Evolutionary conservation across 805 yeast genomes (phyloP), one percentile per base, ranked within the genome.

Genomic region (Candida alai): DNA sequence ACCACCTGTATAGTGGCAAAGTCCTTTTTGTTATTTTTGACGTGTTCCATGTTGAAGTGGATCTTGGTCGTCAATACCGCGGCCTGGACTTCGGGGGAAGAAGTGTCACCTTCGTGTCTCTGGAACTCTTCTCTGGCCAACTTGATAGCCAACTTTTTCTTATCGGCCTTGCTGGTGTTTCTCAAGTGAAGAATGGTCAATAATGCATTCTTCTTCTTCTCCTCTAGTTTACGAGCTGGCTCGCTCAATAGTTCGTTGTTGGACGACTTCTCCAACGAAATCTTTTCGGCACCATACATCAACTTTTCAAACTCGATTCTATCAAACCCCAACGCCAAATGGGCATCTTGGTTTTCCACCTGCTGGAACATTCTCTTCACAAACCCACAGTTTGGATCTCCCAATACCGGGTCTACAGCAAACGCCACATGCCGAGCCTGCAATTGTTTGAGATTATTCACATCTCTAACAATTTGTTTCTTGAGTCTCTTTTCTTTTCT

Each of bases 31-130:
- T 79, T 69, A 32, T 74, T 69, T 36, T 56, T 56, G 36, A 84
- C 72, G 52, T 89, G 96, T 28, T 76, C 73, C 65, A 85, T 85
- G 42, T 85, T 67, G 44, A 76, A 79, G 45, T 82, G 84, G 47
- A 93, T 86, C 50, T 76, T 76, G 31, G 86, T 80, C 0, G 97
- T 87, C 64, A 81, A 64, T 18, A 85, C 73, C 2, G 97, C 97
- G 2, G 97, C 96, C 60, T 89, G 97, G 17, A 89, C 96, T 62
- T 90, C 97, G 35, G 95, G 78, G 2, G 96, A 85, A 3, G 95
- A 97, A 1, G 96, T 85, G 56, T 93, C 97, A 35, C 95, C 96
- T 29, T 80, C 87, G 43, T 73, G 70, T 50, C 95, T 72, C 47
- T 77, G 79, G 58, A 90, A 89, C 62, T 90, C 97, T 47, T 73